Base-by-base conservation (phyloP, 495 filamentous ascomycete species). In the Chaetomidium leptoderma region DNA sequence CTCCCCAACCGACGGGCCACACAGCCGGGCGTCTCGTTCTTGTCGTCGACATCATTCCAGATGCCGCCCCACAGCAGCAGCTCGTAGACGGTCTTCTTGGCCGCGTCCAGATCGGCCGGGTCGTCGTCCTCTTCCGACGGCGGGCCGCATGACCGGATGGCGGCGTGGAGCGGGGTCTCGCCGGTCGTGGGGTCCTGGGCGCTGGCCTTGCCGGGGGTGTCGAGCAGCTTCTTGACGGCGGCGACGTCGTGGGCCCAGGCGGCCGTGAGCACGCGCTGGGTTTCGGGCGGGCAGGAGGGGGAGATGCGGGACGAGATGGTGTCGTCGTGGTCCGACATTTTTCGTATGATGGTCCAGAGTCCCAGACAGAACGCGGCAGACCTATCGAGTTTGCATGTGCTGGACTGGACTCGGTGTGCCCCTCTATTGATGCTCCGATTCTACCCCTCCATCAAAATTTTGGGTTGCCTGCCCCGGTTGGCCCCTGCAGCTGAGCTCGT, bases 11-110 rank as follows among this genome's bases (percentile, higher is more conserved):
- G 75, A 37, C 75, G 75, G 11, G 93, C 93, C 17, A 97, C 66
- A 73, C 95, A 97, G 1, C 90, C 93, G 0, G 93, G 92, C 14
- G 95, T 98, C 78, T 97, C 91, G 55, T 87, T 79, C 43, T 88
- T 84, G 36, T 76, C 72, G 46, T 97, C 90, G 4, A 98, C 76
- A 70, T 96, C 91, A 72, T 98, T 98, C 93, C 93, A 98, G 53
- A 97, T 96, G 6, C 89, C 95, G 3, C 93, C 93, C 66, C 89
- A 84, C 63, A 91, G 77, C 50, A 98, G 76, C 24, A 98, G 76
- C 63, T 95, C 82, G 52, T 79, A 80, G 16, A 97, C 78, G 0
- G 86, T 90, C 50, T 84, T 76, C 36, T 71, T 78, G 43, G 81
- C 87, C 11, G 75, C 74, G 43, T 86, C 76, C 9, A 85, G 65